Conservation (phyloP, 345 rosid genomes). For the Jatropha curcas region DNA sequence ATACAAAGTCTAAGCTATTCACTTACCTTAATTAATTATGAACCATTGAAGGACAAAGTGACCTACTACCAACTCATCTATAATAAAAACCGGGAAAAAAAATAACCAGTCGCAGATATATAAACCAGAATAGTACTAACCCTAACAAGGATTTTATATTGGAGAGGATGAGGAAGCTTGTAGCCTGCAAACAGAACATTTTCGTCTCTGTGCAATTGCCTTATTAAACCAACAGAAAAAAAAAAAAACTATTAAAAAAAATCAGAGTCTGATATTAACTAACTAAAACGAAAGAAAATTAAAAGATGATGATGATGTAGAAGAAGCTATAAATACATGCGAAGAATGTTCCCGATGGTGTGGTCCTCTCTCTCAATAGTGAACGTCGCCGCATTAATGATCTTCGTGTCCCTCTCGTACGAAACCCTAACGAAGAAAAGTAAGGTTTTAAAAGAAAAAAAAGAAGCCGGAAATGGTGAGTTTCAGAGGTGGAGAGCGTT, state of each 20-base stretch:
- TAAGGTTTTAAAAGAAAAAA: no score
- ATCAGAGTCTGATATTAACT: conserved; percentile 6
- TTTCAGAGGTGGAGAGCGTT: not conserved
- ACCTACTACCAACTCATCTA: no score
- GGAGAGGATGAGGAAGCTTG: conserved; percentile 94
- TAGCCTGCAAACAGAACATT: conserved; percentile 95
- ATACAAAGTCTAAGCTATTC: no score
- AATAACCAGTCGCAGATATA: no score
- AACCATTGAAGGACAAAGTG: no score
- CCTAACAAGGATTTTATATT: conserved; percentile 85
- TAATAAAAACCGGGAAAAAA: no score
- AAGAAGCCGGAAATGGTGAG: not conserved
- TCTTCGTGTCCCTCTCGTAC: conserved; percentile 88
- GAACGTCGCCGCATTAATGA: conserved; percentile 84
- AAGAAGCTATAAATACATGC: conserved; percentile 45
- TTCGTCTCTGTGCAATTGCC: conserved; percentile 93
- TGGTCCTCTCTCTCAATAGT: conserved; percentile 86
- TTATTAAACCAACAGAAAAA: conserved; percentile 19
- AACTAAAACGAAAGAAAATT: no score
- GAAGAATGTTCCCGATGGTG: conserved; percentile 82
- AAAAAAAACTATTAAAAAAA: not conserved
- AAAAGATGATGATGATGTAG: no score
- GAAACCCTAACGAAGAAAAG: conserved; percentile 59
- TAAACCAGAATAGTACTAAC: conserved; percentile 45
- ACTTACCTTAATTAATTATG: no score